Base-by-base conservation (phyloP, 2,329 filamentous ascomycete genomes). In the Fusarium sp. region DNA sequence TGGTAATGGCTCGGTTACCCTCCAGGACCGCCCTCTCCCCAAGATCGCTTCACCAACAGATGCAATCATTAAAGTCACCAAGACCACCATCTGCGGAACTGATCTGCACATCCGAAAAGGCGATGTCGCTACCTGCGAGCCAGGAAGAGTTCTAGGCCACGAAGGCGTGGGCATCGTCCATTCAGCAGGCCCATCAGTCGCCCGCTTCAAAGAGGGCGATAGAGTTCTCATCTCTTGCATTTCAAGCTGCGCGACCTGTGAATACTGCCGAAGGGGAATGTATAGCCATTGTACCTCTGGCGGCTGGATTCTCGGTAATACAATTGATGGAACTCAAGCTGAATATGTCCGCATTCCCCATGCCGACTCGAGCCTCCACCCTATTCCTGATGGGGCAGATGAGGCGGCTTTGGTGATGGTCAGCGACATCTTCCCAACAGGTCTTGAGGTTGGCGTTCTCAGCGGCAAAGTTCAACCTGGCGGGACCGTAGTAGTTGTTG, bases 31-130 rank as follows among this genome's bases (percentile, higher is more conserved):
- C 2, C 83, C 85, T 1, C 78, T 81, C 14, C 87, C 87, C 7
- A 77, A 73, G 24, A 73, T 88, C n/a, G 64, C 78, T 24, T 72
- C 76, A 3, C 81, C 85, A 6, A 85, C 83, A 4, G 87, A 89
- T 66, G 86, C 87, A 22, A 81, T 89, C 32, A 79, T 89, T 55
- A 85, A 84, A 63, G 65, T 89, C 45, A 79, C 81, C 14, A 83
- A 87, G 60, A 84, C 84, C 2, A 87, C 86, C 17, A 88, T 88
- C 71, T 89, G 88, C 75, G 87, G 87, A 30, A 86, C 85, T 0
- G 88, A 90, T 74, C 79, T 90, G 20, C 88, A 90, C 75, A 89
- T 90, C 68, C 79, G 84, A 64, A 85, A 87, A 64, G 88, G 88
- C 22, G 83, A 89, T 72, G 87, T 90, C 0, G 82, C 87, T 0